These are phyloP conservation scores for Moesziomyces parantarcticus DNA, from an alignment of 1,284 basidiomycete species.

Conservation along the genomic window DNA sequence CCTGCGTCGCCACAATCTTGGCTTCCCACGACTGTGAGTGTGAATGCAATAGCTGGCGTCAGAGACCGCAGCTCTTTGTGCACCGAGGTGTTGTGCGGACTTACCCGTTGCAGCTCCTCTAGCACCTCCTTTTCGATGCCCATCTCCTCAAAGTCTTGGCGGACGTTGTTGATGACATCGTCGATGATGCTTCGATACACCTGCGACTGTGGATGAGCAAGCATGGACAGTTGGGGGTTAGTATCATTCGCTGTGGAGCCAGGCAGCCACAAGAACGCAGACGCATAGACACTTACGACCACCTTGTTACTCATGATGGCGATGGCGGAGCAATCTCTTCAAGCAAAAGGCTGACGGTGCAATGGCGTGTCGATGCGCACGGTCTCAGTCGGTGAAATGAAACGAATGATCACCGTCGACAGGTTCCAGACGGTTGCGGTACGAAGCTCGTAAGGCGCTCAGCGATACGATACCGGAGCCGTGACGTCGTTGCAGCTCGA, in stretches of 20 bases:
- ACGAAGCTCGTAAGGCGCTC: no score
- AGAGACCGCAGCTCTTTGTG: no score
- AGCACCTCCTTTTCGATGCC: conserved; percentile 92
- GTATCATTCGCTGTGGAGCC: background rate
- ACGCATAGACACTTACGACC: conserved; percentile 32
- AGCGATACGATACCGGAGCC: no score
- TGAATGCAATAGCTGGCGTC: background rate
- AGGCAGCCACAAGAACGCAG: conserved; percentile 3
- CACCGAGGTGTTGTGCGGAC: conserved; percentile 66
- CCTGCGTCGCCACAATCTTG: conserved; percentile 89
- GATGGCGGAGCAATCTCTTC: conserved; percentile 5
- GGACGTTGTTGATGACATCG: conserved; percentile 89
- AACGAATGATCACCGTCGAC: no score
- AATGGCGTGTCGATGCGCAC: no score
- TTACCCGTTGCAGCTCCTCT: conserved; percentile 84
- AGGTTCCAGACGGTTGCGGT: no score
- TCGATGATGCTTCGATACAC: conserved; percentile 95
- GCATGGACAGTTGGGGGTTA: background rate
- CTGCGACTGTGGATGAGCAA: conserved; percentile 75
- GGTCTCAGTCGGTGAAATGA: no score
- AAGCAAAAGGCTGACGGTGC: background rate
- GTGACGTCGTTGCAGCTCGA: no score
- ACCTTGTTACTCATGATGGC: conserved; percentile 57
- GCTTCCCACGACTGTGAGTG: conserved; percentile 85
- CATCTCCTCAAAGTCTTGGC: conserved; percentile 95